These are phyloP conservation scores for fission yeast (Schizosaccharomyces pombe) DNA, from an alignment of 805 yeast species.

Conservation along the genomic window DNA sequence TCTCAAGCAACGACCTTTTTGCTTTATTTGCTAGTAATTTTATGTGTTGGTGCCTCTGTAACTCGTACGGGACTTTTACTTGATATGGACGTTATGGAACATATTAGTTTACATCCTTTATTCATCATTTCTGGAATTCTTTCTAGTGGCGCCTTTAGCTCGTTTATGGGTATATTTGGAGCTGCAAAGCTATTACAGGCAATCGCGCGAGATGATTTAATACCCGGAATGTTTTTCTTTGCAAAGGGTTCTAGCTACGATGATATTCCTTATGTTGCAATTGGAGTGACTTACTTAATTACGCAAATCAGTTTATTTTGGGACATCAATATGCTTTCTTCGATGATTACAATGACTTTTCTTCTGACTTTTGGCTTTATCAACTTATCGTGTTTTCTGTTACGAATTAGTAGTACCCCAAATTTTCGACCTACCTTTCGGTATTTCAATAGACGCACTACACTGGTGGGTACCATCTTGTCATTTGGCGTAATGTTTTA, in stretches of 20 bases:
- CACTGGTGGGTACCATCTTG: conserved; percentile 44
- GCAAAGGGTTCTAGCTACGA: conserved; percentile 23
- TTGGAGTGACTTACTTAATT: conserved; percentile 53
- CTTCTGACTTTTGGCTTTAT: conserved; percentile 88
- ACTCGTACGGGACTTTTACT: conserved; percentile 55
- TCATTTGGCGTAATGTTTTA: conserved; percentile 75
- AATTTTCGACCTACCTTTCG: conserved; percentile 89
- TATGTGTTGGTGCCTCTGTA: conserved; percentile 55
- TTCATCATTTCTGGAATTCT: conserved; percentile 71
- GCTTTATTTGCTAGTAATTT: conserved; percentile 56
- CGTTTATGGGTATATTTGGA: conserved; percentile 86
- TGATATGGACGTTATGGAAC: conserved; percentile 71
- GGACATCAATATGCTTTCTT: conserved; percentile 82
- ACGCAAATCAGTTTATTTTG: conserved; percentile 73
- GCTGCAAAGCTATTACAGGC: conserved; percentile 84
- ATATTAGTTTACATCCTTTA: conserved; percentile 43
- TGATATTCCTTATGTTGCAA: conserved; percentile 37
- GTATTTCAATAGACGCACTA: conserved; percentile 64
- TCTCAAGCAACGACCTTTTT: conserved; percentile 59
- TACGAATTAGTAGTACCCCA: conserved; percentile 85
- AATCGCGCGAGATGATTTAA: conserved; percentile 61
- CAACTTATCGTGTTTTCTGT: conserved; percentile 73
- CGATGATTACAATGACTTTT: conserved; percentile 90
- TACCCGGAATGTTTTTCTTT: conserved; percentile 55
- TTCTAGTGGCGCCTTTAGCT: conserved; percentile 74